Conservation (phyloP, 495 filamentous ascomycete species). For the Penicillium waksmanii region DNA sequence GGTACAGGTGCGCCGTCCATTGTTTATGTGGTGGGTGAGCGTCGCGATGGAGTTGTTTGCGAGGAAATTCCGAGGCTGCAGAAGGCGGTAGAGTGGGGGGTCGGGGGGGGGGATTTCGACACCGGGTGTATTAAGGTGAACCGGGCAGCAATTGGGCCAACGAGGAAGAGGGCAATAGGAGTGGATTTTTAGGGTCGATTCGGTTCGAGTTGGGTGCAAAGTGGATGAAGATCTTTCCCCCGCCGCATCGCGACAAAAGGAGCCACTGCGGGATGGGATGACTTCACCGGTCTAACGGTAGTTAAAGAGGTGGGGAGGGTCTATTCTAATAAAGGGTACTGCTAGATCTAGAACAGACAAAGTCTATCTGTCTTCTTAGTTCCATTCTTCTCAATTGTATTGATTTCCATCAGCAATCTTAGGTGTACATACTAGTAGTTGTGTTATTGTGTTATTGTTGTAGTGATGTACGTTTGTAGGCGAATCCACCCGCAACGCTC, state of each 20-base stretch:
- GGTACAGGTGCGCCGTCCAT: constrained; percentile 39
- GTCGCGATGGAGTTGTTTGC: constrained; percentile 3
- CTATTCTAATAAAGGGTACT: no score
- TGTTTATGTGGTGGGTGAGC: constrained; percentile 4
- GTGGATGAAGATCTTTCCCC: background rate
- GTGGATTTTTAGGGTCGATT: background rate
- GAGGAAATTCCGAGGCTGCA: background rate
- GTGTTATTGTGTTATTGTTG: no score
- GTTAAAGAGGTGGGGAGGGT: no score
- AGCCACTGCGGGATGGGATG: constrained; percentile 1
- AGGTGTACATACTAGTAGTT: no score
- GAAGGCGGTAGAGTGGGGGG: constrained; percentile 10
- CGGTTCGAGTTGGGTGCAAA: background rate
- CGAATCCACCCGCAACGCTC: constrained; percentile 14
- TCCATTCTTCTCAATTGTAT: background rate
- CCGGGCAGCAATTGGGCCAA: constrained; percentile 8
- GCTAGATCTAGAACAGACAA: no score
- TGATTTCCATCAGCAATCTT: no score
- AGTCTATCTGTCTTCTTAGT: no score
- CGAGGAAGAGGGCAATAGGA: background rate
- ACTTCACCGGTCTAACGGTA: constrained; percentile 3
- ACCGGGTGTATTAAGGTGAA: background rate
- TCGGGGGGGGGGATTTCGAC: background rate
- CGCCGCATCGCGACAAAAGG: background rate
- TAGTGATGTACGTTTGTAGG: constrained; percentile 14